Evolutionary conservation across 768 basidiomycete species (phyloP), one percentile per base, ranked within the genome.

Genomic region (Tulasnella sp.): DNA sequence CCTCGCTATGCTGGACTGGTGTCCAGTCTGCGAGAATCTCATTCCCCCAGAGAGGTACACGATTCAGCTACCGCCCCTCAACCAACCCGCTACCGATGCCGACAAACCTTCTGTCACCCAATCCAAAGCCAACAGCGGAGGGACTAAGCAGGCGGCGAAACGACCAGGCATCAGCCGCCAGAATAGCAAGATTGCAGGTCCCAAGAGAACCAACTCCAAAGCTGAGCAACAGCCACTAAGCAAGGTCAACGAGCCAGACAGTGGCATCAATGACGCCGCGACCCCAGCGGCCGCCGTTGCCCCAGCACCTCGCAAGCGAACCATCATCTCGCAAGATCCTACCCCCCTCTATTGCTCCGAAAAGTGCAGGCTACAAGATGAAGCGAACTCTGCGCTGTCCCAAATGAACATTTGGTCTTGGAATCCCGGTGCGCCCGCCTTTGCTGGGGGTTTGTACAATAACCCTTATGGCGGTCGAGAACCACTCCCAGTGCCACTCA

Each of bases 301-400:
- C 7, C 7, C 53, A 6, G 41, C 53, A 19, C 40, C 53, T 19
- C 78, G 65, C 73, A 29, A 77, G 40, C 80, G 80, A 43, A 79
- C 80, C 9, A 73, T 86, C 70, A 87, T 88, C 70, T 84, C 86
- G 71, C 84, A 84, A 67, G 74, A 74, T 1, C 86, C 84, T n/a
- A 80, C 78, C 1, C 86, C 86, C 17, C 76, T 89, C 58, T 89
- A 90, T 71, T 90, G 86, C 69, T 88, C 86, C 0, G 83, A 86
- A 61, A 77, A 82, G 64, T 90, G 86, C 66, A 74, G 77, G 59
- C 67, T 81, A 39, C 70, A 70, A 37, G 86, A 89, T 29, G 39
- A 40, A n/a, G 54, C 54, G 3, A 29, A 11, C 15, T 29, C 21
- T 23, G 31, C 23, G 23, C 8, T 45, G 14, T 15, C 23, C 12